A percentile compares a stretch with the other conserved stretches of the same genome.
Conservation (phyloP, 2,329 filamentous ascomycete genomes). For the Venturia effusa region DNA sequence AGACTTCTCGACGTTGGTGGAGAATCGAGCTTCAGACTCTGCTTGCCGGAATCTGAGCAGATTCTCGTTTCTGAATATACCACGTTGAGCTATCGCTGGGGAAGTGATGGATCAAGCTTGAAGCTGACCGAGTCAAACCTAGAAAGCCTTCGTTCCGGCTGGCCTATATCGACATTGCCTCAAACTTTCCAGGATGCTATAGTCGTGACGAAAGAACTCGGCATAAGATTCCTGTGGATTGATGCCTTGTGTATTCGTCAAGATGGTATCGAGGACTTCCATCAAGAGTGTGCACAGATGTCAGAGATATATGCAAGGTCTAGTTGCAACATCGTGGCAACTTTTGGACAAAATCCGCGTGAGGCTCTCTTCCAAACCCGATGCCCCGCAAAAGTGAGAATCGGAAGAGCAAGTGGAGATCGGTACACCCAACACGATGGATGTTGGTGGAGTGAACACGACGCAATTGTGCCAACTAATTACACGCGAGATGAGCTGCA, state of each 20-base stretch:
- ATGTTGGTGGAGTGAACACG: too few relatives aligned
- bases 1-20: too few relatives aligned
- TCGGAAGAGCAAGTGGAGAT: too few relatives aligned
- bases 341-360: too few relatives aligned
- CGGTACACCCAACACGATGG: too few relatives aligned
- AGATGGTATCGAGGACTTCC: conserved; percentile 15
- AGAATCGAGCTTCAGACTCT: too few relatives aligned
- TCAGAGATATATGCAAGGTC: conserved; percentile 13
- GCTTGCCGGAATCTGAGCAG: too few relatives aligned
- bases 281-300: conserved; percentile 14
- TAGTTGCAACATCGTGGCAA: neutral
- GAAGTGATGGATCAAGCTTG: neutral
- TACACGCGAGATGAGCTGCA: too few relatives aligned
- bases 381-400: too few relatives aligned
- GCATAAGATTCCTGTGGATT: conserved; percentile 22
- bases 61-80: neutral
- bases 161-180: neutral
- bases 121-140: neutral
- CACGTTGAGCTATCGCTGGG: neutral
- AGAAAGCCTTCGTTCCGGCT: neutral
- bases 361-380: too few relatives aligned
- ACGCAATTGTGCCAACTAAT: too few relatives aligned
- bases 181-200: conserved; percentile 2
- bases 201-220: conserved; percentile 23
- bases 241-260: conserved; percentile 19